phyloP scores from a whole-genome alignment of 495 filamentous ascomycete genomes.

The Podospora anserina region DNA sequence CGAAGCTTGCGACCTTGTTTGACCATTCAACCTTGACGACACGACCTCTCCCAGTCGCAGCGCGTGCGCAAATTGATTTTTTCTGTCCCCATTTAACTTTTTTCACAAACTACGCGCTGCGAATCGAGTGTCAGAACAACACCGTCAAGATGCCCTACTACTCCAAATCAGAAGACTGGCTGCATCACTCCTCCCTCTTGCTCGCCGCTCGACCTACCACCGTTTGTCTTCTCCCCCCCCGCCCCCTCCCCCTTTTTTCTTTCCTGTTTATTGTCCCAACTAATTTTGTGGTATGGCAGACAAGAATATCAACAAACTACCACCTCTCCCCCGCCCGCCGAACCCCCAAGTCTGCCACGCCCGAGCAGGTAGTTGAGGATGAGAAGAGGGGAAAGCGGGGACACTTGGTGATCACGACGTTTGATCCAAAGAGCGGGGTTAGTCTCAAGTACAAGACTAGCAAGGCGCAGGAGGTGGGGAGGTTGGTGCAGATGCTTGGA shows the following conservation, averaged over 20 bases:
- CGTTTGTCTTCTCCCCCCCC: constrained; percentile 32
- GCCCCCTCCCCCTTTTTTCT: not conserved
- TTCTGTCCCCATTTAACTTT: no score
- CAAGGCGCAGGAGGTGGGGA: constrained; percentile 83
- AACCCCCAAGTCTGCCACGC: constrained; percentile 14
- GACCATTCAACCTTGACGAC: not conserved
- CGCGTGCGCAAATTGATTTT: no score
- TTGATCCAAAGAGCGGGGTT: constrained; percentile 74
- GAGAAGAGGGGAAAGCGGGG: constrained; percentile 45
- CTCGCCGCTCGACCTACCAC: constrained; percentile 47
- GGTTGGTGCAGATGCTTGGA: constrained; percentile 72
- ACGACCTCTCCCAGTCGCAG: no score
- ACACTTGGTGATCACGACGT: constrained; percentile 81
- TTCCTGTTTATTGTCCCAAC: no score
- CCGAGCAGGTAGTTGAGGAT: constrained; percentile 12
- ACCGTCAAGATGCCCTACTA: constrained; percentile 49
- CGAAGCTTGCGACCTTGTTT: not conserved
- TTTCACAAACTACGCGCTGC: no score
- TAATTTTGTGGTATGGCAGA: constrained; percentile 46
- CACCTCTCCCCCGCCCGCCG: constrained; percentile 52
- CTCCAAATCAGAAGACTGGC: constrained; percentile 54
- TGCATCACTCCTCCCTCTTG: constrained; percentile 48
- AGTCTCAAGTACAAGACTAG: constrained; percentile 87
- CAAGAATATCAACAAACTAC: constrained; percentile 83
- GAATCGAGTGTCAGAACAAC: not conserved